Conservation (phyloP, 768 basidiomycete genomes). For the Roridomyces roridus region DNA sequence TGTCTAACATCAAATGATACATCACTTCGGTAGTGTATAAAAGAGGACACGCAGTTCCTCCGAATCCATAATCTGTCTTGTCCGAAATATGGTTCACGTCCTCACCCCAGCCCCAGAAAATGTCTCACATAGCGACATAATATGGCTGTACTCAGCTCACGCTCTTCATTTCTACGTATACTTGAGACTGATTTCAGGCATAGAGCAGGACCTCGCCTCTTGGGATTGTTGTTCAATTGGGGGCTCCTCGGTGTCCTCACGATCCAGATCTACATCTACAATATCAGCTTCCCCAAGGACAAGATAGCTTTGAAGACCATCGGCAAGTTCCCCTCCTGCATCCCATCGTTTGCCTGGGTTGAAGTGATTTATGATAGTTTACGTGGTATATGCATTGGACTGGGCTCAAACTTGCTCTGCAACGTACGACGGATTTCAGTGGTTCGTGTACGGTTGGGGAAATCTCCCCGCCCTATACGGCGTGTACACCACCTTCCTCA, state of each 20-base stretch:
- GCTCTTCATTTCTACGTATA: too few species aligned
- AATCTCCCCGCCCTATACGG: constrained; percentile 7
- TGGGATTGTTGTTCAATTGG: constrained; percentile 28
- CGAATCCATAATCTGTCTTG: too few species aligned
- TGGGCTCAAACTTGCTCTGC: constrained; percentile 27
- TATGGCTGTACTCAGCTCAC: constrained; percentile 16
- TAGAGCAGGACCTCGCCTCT: constrained; percentile 23
- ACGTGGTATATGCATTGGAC: constrained; percentile 23
- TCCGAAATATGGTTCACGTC: constrained; percentile 9
- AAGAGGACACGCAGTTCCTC: too few species aligned
- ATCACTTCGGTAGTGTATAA: too few species aligned
- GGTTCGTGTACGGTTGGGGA: constrained; percentile 29
- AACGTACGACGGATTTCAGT: constrained; percentile 27
- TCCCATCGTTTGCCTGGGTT: not conserved
- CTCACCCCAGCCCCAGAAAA: constrained; percentile 16
- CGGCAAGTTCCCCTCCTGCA: not conserved
- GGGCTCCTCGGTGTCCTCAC: constrained; percentile 25
- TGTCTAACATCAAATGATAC: too few species aligned
- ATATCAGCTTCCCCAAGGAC: constrained; percentile 25
- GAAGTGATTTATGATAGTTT: constrained; percentile 16
- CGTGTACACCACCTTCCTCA: constrained; percentile 16
- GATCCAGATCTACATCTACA: constrained; percentile 26
- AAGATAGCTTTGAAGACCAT: constrained; percentile 13
- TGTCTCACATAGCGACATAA: constrained; percentile 15
- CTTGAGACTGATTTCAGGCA: not conserved